A percentile compares a stretch with the other conserved stretches of the same genome.
These are phyloP conservation scores for Tuber melanosporum DNA, from an alignment of 495 filamentous ascomycete species.

Conservation along the genomic window DNA sequence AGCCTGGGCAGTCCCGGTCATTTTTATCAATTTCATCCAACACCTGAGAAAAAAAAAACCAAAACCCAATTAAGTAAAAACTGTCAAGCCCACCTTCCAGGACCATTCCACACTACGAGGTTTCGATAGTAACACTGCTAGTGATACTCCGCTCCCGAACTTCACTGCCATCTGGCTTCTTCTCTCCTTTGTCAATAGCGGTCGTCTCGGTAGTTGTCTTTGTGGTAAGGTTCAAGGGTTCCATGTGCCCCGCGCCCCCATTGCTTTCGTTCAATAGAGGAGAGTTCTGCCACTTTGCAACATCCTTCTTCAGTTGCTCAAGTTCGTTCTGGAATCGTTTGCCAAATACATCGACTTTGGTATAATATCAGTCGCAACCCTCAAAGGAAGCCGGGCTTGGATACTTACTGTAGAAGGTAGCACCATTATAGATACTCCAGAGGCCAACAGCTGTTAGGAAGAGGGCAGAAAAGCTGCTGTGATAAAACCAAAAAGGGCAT, in stretches of 20 bases:
- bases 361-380: conserved; percentile 15
- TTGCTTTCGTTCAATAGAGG: conserved; percentile 15
- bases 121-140: conserved; percentile 18
- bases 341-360: conserved; percentile 69
- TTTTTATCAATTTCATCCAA: not conserved
- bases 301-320: conserved; percentile 80
- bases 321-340: conserved; percentile 95
- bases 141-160: conserved; percentile 27
- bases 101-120: not conserved
- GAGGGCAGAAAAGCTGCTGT: conserved; percentile 64
- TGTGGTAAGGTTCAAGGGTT: conserved; percentile 19
- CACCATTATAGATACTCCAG: conserved; percentile 92
- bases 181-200: conserved; percentile 19
- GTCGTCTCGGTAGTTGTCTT: conserved; percentile 11
- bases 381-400: not conserved
- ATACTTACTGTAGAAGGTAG: conserved; percentile 76
- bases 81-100: not conserved
- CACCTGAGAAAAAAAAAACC: not conserved
- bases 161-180: conserved; percentile 13
- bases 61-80: not conserved
- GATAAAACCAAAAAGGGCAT: conserved; percentile 92
- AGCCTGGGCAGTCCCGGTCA: not conserved
- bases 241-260: conserved; percentile 12
- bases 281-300: conserved; percentile 73
- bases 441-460: conserved; percentile 75